Base-by-base conservation (phyloP, 305 asterid genomes). In the Fraxinus albicans region DNA sequence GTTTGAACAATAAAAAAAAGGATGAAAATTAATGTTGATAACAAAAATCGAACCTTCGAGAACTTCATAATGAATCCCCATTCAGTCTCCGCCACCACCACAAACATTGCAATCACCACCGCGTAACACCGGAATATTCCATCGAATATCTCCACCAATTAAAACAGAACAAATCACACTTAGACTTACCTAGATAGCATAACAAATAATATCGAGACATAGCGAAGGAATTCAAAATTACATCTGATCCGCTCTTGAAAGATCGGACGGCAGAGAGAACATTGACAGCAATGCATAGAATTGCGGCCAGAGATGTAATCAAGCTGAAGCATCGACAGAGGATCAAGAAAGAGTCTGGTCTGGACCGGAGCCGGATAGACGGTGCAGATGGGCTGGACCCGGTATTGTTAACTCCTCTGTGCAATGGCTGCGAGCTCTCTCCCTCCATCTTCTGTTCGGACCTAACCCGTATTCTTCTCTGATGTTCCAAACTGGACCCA, bases 121-220 rank as follows among this genome's bases (percentile, higher is more conserved):
- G 98, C 96, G 72, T 94, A 96, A 83, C 98, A 96, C 86, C 98
- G 95, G 86, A 96, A 96, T 82, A 94, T 92, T 70, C 98, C 99
- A 90, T 93, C 97, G 85, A 94, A 96, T 86, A 93, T 88, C 98
- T 96, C 75, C 87, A 82, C 53, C 80, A 74, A 80, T 42, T 63
- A 47, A 81, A 83, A 19, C 12, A 81, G 74, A 47, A 25, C 2
- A 47, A 29, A 47, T 33, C 47, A 80, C 76, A 33, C 35, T 42
- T 53, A 63, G 78, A 33, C 35, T 42, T 53, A 63, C 55, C 31
- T 9, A 75, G 15, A 21, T 67, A 0, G 3, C 80, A 44, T 25
- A 42, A 58, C 69, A 19, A 21, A 58, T 19, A 6, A n/a, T 58
- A 58, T 58, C 0, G 31, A 73, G 76, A 50, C 31, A n/a, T 36